Evolutionary conservation across 805 yeast genomes (phyloP).

Genomic region (Saccharomycopsis sp.): DNA sequence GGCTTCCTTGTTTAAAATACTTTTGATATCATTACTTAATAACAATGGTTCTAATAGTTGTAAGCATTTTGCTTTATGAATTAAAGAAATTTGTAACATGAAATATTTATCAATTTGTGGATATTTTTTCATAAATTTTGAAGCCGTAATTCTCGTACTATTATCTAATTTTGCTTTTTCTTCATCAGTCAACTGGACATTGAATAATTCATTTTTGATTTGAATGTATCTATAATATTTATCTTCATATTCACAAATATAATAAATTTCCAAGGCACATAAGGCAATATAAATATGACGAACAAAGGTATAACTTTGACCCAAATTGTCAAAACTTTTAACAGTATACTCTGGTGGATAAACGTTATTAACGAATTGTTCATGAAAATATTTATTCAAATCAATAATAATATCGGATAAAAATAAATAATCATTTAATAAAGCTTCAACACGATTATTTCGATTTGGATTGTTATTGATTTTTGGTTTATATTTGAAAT

Average conservation of each 20-base stretch:
- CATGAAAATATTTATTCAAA: constrained; percentile 3
- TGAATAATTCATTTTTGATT: no score
- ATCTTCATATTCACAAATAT: constrained; percentile 4
- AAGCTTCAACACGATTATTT: not conserved
- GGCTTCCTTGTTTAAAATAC: not conserved
- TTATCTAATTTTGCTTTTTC: not conserved
- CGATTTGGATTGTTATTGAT: not conserved
- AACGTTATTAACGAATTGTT: not conserved
- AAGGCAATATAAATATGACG: constrained; percentile 7
- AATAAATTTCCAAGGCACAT: constrained; percentile 7
- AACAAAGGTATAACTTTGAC: constrained; percentile 3
- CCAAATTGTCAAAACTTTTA: constrained; percentile 2
- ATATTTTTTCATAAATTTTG: constrained; percentile 1
- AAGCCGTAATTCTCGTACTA: not conserved
- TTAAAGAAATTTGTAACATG: constrained; percentile 4
- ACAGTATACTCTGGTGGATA: constrained; percentile 1
- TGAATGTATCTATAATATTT: no score
- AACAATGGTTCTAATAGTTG: constrained; percentile 1
- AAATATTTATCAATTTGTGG: constrained; percentile 6
- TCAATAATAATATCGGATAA: constrained; percentile 7
- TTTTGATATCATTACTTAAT: not conserved
- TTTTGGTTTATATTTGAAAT: not conserved
- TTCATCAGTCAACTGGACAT: no score
- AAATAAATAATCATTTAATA: not conserved
- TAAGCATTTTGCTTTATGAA: constrained; percentile 7